These are phyloP conservation scores for Astragalus membranaceus DNA, from an alignment of 306 rosid genomes.

Conservation along the genomic window DNA sequence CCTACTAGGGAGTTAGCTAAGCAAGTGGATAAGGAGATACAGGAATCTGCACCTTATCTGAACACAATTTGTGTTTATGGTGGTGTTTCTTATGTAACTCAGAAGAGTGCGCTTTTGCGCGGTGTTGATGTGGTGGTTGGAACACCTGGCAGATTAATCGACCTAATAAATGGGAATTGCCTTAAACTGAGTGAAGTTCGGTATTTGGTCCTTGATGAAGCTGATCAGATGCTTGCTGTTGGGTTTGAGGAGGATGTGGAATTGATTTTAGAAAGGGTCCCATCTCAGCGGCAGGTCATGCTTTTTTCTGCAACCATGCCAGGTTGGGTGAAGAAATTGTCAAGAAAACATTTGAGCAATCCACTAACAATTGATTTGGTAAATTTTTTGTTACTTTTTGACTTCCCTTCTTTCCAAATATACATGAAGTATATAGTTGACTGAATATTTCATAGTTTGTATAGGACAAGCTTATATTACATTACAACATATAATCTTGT, in stretches of 20 bases:
- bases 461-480: background rate
- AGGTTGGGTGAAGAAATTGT: conserved; percentile 82
- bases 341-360: conserved; percentile 72
- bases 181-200: conserved; percentile 75
- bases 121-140: conserved; percentile 99
- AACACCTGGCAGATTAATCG: conserved; percentile 93
- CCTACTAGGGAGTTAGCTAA: conserved; percentile 95
- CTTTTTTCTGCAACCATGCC: conserved; percentile 99
- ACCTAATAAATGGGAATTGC: conserved; percentile 77
- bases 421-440: background rate
- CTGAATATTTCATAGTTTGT: background rate
- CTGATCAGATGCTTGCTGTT: conserved; percentile 99
- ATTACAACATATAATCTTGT: background rate
- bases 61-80: conserved; percentile 90
- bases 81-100: conserved; percentile 79
- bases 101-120: conserved; percentile 81
- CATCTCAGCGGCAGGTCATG: conserved; percentile 79
- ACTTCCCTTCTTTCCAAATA: background rate
- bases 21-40: conserved; percentile 96
- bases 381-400: conserved; percentile 13
- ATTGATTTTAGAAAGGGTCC: conserved; percentile 69
- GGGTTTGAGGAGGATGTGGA: conserved; percentile 99
- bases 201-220: conserved; percentile 92
- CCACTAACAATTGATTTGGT: conserved; percentile 98
- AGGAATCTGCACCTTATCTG: conserved; percentile 85